Evolutionary conservation across 805 yeast genomes (phyloP).

Genomic region (Metschnikowia anglica): DNA sequence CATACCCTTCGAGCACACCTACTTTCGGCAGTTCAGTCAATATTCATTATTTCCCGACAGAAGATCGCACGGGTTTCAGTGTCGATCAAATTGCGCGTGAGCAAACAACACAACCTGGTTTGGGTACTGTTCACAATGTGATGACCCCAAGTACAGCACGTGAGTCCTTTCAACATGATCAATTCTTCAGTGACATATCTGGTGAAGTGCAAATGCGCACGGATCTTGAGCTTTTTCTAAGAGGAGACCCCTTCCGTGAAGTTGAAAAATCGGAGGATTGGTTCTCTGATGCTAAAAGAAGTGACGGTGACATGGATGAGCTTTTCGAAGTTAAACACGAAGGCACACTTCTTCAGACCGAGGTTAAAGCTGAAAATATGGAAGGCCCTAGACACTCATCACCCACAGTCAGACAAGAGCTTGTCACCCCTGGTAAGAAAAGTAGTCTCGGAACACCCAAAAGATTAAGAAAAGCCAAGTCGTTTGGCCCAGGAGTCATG

Average conservation of each 20-base stretch:
- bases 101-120: not conserved
- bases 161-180: not conserved
- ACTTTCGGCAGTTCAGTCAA: not conserved
- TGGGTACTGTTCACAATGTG: not conserved
- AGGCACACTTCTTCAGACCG: not conserved
- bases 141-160: not conserved
- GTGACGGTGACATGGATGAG: not conserved
- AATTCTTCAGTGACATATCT: not conserved
- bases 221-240: constrained; percentile 2
- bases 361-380: not conserved
- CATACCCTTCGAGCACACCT: not conserved
- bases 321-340: not conserved
- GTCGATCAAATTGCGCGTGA: not conserved
- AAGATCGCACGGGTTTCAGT: not conserved
- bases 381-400: not conserved
- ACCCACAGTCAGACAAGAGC: not conserved
- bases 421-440: not conserved
- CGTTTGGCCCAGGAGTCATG: constrained; percentile 4
- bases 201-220: not conserved
- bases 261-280: not conserved
- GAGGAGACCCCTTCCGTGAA: constrained; percentile 5
- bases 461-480: too few species aligned
- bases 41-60: not conserved
- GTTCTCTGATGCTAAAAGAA: constrained; percentile 3
- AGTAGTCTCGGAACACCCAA: too few species aligned